phyloP scores from a whole-genome alignment of 2,329 filamentous ascomycete genomes.

The Coleophoma eucalyptorum region DNA sequence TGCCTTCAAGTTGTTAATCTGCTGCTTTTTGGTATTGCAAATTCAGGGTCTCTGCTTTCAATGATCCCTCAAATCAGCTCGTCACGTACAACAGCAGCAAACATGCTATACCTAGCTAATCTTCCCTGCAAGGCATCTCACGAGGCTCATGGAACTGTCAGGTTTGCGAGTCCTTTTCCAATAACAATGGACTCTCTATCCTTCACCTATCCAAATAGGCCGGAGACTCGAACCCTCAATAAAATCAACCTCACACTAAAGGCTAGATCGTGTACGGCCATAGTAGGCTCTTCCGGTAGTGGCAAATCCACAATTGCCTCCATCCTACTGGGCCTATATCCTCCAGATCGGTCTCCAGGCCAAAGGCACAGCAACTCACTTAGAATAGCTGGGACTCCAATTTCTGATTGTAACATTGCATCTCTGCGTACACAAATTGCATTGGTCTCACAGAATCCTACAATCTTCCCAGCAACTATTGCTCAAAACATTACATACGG shows the following conservation, averaged over 20 bases:
- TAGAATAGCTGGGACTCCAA: slow-evolving; percentile 57
- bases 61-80: slow-evolving; percentile 79
- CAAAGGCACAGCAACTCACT: slow-evolving; percentile 22
- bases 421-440: slow-evolving; percentile 59
- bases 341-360: slow-evolving; percentile 12
- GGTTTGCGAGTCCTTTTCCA: slow-evolving; percentile 37
- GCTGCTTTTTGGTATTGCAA: slow-evolving; percentile 78
- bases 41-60: slow-evolving; percentile 63
- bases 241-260: slow-evolving; percentile 63
- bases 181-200: slow-evolving; percentile 52
- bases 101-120: slow-evolving; percentile 66
- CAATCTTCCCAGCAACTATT: slow-evolving; percentile 75
- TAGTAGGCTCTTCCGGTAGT: slow-evolving; percentile 83
- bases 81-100: slow-evolving; percentile 67
- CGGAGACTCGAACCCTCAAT: slow-evolving; percentile 50
- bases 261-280: slow-evolving; percentile 63
- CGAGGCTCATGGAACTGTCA: slow-evolving; percentile 42
- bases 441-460: slow-evolving; percentile 67
- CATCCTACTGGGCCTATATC: slow-evolving; percentile 71
- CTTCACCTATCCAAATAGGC: slow-evolving; percentile 68
- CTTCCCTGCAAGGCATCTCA: slow-evolving; percentile 40
- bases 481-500: slow-evolving; percentile 83
- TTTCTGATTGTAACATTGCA: slow-evolving; percentile 50
- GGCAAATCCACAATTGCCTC: slow-evolving; percentile 85
- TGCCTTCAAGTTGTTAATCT: slow-evolving; percentile 77